These are phyloP conservation scores for Aphanomyces euteiches DNA, from an alignment of 352 stramenopile genomes.

Conservation along the genomic window DNA sequence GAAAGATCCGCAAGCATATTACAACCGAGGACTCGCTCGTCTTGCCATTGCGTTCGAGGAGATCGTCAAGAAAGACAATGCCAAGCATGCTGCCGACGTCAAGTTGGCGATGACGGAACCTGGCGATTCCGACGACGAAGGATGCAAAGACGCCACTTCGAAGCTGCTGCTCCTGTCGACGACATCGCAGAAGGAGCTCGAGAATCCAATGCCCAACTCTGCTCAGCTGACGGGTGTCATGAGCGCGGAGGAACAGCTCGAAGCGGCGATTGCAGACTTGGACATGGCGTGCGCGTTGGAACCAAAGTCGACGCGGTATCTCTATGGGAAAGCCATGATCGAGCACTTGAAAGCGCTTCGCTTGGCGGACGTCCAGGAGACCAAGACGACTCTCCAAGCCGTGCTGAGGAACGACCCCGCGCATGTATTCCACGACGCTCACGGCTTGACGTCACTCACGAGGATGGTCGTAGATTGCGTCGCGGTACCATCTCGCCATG, in stretches of 20 bases:
- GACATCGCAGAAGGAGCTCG: too few relatives aligned
- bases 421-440: slow-evolving; percentile 13
- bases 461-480: slow-evolving; percentile 18
- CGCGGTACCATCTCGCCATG: slow-evolving; percentile 12
- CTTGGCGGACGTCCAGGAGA: not conserved
- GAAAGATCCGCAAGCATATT: slow-evolving; percentile 68
- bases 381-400: not conserved
- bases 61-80: slow-evolving; percentile 21
- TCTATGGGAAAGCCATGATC: slow-evolving; percentile 76
- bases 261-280: slow-evolving; percentile 67
- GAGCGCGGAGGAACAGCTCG: slow-evolving; percentile 50
- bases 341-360: slow-evolving; percentile 44
- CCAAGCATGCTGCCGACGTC: not conserved
- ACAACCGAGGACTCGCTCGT: slow-evolving; percentile 65
- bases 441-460: not conserved
- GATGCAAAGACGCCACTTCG: not conserved
- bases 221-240: slow-evolving; percentile 10
- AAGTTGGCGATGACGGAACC: not conserved
- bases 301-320: slow-evolving; percentile 43
- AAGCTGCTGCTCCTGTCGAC: too few relatives aligned
- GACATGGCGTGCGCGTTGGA: slow-evolving; percentile 69
- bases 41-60: slow-evolving; percentile 58
- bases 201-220: not conserved
- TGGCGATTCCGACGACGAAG: slow-evolving; percentile 5
- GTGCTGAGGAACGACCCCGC: slow-evolving; percentile 6